Base-by-base conservation (phyloP, 2,329 filamentous ascomycete genomes). In the Fusarium newnesense region DNA sequence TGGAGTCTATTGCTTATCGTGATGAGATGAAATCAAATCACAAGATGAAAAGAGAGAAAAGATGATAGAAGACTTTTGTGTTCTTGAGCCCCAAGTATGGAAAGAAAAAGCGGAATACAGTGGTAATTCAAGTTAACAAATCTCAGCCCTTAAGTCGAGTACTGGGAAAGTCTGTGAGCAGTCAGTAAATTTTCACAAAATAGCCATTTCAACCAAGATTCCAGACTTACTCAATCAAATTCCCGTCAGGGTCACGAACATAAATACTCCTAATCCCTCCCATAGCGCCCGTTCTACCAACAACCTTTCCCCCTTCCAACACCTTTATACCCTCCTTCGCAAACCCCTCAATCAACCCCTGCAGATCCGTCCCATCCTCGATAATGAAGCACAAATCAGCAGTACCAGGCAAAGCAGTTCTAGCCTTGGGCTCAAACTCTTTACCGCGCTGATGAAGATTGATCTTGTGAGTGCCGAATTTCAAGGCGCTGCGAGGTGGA, bases 371-470 rank as follows among this genome's bases (percentile, higher is more conserved):
- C 2, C 72, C 81, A 13, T 86, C 84, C 10, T 88, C 81, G 1
- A 89, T 84, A 34, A 91, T 76, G 62, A 91, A 91, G 75, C 89
- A 91, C 39, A 91, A 67, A 76, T 91, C 89, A 16, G 85, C 88
- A 16, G 87, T 89, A 0, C 90, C 90, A 0, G 87, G 86, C 60
- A 86, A 81, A 0, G 88, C 88, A 16, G 80, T 83, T 7, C 77
- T 76, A 1, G 89, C 89, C 75, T 90, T 90, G 7, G 89, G 89
- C 66, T 89, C 87, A 71, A 90, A 91, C 67, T 91, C 89, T 19
- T 84, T 84, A 11, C 88, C 89, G 16, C 82, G 80, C 70, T 88
- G 83, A 75, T 91, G 89, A 5, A 92, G 83, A 67, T 91, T 91
- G 64, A 91, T 88, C 79, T 91, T 91, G 69, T 90, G 88, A 2